These are phyloP conservation scores for Microdochium paspali DNA, from an alignment of 2,329 filamentous ascomycete species.

Conservation along the genomic window DNA sequence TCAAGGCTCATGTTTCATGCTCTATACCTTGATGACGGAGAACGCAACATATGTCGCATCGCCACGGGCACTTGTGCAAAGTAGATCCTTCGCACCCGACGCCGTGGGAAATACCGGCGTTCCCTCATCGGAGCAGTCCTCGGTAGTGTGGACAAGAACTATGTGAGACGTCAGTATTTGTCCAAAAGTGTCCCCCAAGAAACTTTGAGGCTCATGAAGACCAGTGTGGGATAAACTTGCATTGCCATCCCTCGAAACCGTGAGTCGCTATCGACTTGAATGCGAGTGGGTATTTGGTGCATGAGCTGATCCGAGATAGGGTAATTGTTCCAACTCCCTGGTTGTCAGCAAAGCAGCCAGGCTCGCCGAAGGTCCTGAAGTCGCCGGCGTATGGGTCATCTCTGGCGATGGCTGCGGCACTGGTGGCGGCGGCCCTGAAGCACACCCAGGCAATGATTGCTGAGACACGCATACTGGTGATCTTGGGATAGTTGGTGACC, in stretches of 20 bases:
- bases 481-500: too few species aligned
- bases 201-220: too few species aligned
- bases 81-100: neutral
- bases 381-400: slow-evolving; percentile 9
- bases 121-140: neutral
- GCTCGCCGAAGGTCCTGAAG: slow-evolving; percentile 6
- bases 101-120: neutral
- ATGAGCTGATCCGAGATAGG: slow-evolving; percentile 6
- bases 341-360: slow-evolving; percentile 6
- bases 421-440: slow-evolving; percentile 1
- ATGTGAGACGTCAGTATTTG: slow-evolving; percentile 1
- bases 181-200: too few species aligned
- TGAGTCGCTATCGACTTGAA: slow-evolving; percentile 9
- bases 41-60: neutral
- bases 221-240: slow-evolving; percentile 2
- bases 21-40: neutral
- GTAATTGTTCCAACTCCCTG: slow-evolving; percentile 10
- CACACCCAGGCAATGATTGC: slow-evolving; percentile 2
- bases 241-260: slow-evolving; percentile 5
- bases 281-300: slow-evolving; percentile 3
- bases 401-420: slow-evolving; percentile 2
- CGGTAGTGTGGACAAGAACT: slow-evolving; percentile 3
- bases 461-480: slow-evolving; percentile 4
- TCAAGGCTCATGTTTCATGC: neutral
- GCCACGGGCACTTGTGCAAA: neutral